phyloP scores from a whole-genome alignment of 2,329 filamentous ascomycete genomes.

The Nannizziopsis arthrosporioides region DNA sequence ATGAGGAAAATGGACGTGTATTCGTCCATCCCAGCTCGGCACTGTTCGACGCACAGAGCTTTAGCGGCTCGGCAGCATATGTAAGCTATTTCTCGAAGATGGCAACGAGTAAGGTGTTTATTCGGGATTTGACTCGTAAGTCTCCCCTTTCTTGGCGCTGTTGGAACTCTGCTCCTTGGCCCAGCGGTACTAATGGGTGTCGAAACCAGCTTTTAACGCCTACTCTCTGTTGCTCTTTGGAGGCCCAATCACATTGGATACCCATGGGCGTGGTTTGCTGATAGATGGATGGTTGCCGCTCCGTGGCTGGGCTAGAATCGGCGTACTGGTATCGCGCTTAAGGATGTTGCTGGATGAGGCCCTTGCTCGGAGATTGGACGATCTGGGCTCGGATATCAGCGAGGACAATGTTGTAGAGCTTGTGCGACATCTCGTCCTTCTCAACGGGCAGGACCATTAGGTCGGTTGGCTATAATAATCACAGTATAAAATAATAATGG shows the following conservation, averaged over 20 bases:
- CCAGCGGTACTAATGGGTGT: conserved; percentile 5
- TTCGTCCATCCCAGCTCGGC: conserved; percentile 88
- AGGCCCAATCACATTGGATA: conserved; percentile 74
- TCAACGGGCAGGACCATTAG: conserved; percentile 66
- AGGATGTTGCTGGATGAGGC: conserved; percentile 77
- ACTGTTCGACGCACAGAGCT: conserved; percentile 70
- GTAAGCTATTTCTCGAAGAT: conserved; percentile 88
- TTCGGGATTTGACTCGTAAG: conserved; percentile 78
- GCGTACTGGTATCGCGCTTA: conserved; percentile 72
- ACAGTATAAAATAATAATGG: no score
- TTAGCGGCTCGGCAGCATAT: conserved; percentile 63
- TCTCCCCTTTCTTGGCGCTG: conserved; percentile 18
- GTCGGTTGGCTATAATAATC: not conserved
- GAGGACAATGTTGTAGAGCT: conserved; percentile 52
- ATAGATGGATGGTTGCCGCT: conserved; percentile 85
- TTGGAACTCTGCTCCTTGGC: not conserved
- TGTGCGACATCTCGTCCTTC: conserved; percentile 70
- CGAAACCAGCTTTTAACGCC: conserved; percentile 57
- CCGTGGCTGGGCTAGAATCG: conserved; percentile 87
- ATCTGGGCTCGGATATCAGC: conserved; percentile 49
- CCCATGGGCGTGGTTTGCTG: conserved; percentile 69
- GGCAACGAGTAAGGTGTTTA: conserved; percentile 81
- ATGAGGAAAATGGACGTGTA: conserved; percentile 70
- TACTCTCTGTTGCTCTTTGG: conserved; percentile 82
- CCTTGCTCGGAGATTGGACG: conserved; percentile 68